These are phyloP conservation scores for Acacia concinna DNA, from an alignment of 331 rosid genomes.

Conservation along the genomic window DNA sequence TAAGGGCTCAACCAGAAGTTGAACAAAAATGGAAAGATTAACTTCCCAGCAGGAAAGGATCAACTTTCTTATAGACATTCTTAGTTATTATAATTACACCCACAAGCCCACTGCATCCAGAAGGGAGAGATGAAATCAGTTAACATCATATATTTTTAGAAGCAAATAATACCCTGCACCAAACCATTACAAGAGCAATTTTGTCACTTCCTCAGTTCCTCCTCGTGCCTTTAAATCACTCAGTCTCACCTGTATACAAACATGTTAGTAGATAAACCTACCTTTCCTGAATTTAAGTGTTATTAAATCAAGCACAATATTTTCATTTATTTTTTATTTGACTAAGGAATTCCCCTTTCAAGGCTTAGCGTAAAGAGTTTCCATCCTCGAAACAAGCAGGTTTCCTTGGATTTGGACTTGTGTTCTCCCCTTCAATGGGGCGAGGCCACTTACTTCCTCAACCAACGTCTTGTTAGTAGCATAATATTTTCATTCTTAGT, in stretches of 20 bases:
- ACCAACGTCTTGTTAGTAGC: too few relatives aligned
- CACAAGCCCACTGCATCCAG: neutral
- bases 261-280: neutral
- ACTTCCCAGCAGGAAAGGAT: neutral
- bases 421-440: too few relatives aligned
- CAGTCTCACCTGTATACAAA: neutral
- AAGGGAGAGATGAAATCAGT: neutral
- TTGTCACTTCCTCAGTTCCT: neutral
- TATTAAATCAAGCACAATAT: neutral
- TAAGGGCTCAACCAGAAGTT: neutral
- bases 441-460: too few relatives aligned
- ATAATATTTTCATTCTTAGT: neutral
- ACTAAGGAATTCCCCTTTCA: too few relatives aligned
- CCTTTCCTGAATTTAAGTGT: neutral
- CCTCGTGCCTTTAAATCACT: neutral
- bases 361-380: too few relatives aligned
- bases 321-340: too few relatives aligned
- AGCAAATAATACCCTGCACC: neutral
- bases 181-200: neutral
- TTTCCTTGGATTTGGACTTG: too few relatives aligned
- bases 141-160: neutral
- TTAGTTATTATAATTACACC: neutral
- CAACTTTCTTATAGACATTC: neutral
- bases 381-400: too few relatives aligned
- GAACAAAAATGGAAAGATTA: constrained; percentile 2